Conservation (phyloP, 176 grass and related monocot genomes). For the Lolium perenne region DNA sequence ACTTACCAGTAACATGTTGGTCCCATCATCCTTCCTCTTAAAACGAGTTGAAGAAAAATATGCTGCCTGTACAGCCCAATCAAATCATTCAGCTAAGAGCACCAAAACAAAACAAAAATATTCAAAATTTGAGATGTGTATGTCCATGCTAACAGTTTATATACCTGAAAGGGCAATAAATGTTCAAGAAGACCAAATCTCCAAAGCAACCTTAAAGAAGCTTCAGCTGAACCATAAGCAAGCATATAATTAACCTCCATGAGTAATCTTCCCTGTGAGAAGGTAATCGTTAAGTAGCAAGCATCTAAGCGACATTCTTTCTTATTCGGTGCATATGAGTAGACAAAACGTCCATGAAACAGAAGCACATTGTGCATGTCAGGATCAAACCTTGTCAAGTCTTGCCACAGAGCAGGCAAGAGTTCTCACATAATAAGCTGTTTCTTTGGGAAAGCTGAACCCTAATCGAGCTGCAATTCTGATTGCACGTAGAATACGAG, state of each 20-base stretch:
- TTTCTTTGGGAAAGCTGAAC: constrained; percentile 94
- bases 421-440: constrained; percentile 89
- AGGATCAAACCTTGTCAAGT: constrained; percentile 79
- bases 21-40: constrained; percentile 86
- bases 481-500: constrained; percentile 99
- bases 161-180: constrained; percentile 90
- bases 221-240: constrained; percentile 96
- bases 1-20: constrained; percentile 94
- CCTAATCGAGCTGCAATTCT: constrained; percentile 97
- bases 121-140: constrained; percentile 22
- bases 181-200: constrained; percentile 93
- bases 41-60: constrained; percentile 87
- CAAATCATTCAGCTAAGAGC: constrained; percentile 37
- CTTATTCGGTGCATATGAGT: constrained; percentile 21
- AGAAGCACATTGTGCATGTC: constrained; percentile 18
- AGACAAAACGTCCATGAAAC: constrained; percentile 17
- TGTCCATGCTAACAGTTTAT: not conserved
- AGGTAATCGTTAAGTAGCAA: constrained; percentile 21
- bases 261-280: constrained; percentile 77
- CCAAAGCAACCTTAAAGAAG: constrained; percentile 96
- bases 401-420: constrained; percentile 73
- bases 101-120: constrained; percentile 36
- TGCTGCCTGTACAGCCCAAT: constrained; percentile 68
- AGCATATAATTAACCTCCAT: constrained; percentile 99
- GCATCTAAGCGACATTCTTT: constrained; percentile 27